Evolutionary conservation across 306 rosid species (phyloP).

Genomic region (Prinsepia uniflora): DNA sequence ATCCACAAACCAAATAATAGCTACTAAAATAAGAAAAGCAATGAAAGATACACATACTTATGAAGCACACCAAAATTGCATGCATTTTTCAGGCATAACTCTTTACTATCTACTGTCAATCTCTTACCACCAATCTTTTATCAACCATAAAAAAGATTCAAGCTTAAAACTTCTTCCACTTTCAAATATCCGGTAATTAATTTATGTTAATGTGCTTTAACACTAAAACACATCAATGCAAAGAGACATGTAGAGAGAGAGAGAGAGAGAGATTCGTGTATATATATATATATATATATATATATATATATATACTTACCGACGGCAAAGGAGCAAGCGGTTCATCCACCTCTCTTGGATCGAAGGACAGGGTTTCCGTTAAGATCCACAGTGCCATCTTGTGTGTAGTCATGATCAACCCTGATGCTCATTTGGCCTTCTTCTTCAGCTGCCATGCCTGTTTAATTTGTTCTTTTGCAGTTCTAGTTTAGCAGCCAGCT

Average conservation of each 20-base stretch:
- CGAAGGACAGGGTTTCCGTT: conserved; percentile 67
- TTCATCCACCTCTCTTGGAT: conserved; percentile 79
- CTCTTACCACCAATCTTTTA: too few relatives aligned
- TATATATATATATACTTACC: conserved; percentile 30
- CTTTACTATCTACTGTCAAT: too few relatives aligned
- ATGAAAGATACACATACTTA: too few relatives aligned
- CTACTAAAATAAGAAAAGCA: too few relatives aligned
- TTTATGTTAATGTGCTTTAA: too few relatives aligned
- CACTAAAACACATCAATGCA: background rate
- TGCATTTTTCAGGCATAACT: too few relatives aligned
- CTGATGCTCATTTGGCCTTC: conserved; percentile 18
- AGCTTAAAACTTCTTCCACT: too few relatives aligned
- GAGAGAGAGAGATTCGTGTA: conserved; percentile 6
- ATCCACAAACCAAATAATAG: too few relatives aligned
- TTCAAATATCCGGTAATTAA: too few relatives aligned
- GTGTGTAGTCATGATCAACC: conserved; percentile 40
- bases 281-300: too few relatives aligned
- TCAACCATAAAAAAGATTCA: too few relatives aligned
- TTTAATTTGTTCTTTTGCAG: background rate
- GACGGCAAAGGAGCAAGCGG: conserved; percentile 80
- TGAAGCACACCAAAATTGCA: too few relatives aligned
- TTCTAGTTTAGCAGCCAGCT: background rate
- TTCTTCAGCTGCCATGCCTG: conserved; percentile 42
- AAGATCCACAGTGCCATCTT: conserved; percentile 86
- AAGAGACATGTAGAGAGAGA: background rate